A percentile compares a stretch with the other conserved stretches of the same genome.
Conservation (phyloP, 768 basidiomycete species). For the Coprinellus aureogranulatus region DNA sequence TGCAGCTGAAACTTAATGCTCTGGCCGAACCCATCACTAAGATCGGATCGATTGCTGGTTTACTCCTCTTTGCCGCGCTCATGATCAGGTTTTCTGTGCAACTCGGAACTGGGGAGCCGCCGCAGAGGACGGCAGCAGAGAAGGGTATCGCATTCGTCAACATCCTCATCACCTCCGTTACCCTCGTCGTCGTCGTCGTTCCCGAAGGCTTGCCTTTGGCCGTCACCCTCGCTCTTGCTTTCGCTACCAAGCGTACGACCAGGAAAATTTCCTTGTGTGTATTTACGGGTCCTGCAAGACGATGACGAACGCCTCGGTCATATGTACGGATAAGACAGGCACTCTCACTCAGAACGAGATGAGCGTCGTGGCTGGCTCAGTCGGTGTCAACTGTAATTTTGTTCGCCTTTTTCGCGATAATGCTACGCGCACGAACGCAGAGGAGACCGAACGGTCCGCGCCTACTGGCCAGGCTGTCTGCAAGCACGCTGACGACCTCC, state of each 20-base stretch:
- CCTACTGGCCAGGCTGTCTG: slow-evolving; percentile 27
- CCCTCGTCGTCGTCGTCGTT: slow-evolving; percentile 56
- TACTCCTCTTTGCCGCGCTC: slow-evolving; percentile 74
- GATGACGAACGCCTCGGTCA: slow-evolving; percentile 96
- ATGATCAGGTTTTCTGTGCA: slow-evolving; percentile 97
- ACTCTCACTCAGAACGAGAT: slow-evolving; percentile 94
- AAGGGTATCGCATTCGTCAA: slow-evolving; percentile 91
- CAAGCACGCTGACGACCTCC: slow-evolving; percentile 72
- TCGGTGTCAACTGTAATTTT: slow-evolving; percentile 94
- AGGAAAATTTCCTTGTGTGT: slow-evolving; percentile 90
- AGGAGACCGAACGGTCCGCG: slow-evolving; percentile 41
- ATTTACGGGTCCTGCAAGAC: slow-evolving; percentile 97
- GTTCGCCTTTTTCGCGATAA: slow-evolving; percentile 77
- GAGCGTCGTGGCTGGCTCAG: slow-evolving; percentile 93
- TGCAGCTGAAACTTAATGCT: slow-evolving; percentile 88
- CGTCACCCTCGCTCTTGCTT: slow-evolving; percentile 93
- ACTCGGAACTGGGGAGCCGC: slow-evolving; percentile 59
- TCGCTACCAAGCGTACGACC: slow-evolving; percentile 98
- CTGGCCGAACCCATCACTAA: slow-evolving; percentile 97
- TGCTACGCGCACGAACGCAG: slow-evolving; percentile 66
- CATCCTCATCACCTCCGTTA: slow-evolving; percentile 92
- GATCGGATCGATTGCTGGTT: slow-evolving; percentile 78
- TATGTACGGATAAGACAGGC: slow-evolving; percentile 96
- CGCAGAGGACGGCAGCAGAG: slow-evolving; percentile 63
- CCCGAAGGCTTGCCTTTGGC: slow-evolving; percentile 79